A percentile compares a stretch with the other conserved stretches of the same genome.
These are phyloP conservation scores for Candida wancherniae DNA, from an alignment of 805 yeast genomes.

Conservation along the genomic window DNA sequence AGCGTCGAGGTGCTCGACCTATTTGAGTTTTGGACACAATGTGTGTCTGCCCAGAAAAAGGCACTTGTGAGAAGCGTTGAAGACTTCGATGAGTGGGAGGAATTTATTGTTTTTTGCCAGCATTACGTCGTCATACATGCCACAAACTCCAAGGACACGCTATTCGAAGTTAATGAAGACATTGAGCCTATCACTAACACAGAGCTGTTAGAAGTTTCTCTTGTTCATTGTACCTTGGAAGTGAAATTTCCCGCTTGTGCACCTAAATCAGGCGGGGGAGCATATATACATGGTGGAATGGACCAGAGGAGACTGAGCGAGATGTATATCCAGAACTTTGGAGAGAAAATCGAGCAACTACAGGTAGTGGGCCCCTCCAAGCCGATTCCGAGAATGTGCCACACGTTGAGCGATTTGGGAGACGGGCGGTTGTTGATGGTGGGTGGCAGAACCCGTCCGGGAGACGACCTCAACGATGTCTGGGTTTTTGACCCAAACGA, in stretches of 20 bases:
- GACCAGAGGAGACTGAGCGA: conserved; percentile 25
- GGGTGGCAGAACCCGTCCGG: conserved; percentile 71
- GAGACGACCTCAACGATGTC: conserved; percentile 32
- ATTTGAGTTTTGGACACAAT: conserved; percentile 51
- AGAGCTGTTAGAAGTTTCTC: conserved; percentile 1
- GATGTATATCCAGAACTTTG: conserved; percentile 3
- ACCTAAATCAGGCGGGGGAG: conserved; percentile 12
- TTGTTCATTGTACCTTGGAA: conserved; percentile 7
- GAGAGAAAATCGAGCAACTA: conserved; percentile 9
- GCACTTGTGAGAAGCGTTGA: conserved; percentile 47
- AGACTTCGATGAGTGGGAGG: conserved; percentile 82
- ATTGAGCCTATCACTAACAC: neutral
- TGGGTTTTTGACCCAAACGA: conserved; percentile 17
- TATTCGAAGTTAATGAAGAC: neutral
- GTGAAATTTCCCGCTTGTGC: conserved; percentile 39
- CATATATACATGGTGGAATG: conserved; percentile 39
- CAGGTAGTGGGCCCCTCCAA: neutral
- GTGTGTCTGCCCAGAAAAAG: conserved; percentile 37
- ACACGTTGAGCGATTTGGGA: conserved; percentile 39
- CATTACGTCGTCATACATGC: conserved; percentile 71
- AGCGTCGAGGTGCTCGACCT: conserved; percentile 51
- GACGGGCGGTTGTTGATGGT: conserved; percentile 34
- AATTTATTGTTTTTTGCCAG: conserved; percentile 67
- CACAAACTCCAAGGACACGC: conserved; percentile 28
- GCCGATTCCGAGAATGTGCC: conserved; percentile 52